A percentile compares a stretch with the other conserved stretches of the same genome.
phyloP scores from a whole-genome alignment of 495 filamentous ascomycete genomes.

The Penicillium turbatum region DNA sequence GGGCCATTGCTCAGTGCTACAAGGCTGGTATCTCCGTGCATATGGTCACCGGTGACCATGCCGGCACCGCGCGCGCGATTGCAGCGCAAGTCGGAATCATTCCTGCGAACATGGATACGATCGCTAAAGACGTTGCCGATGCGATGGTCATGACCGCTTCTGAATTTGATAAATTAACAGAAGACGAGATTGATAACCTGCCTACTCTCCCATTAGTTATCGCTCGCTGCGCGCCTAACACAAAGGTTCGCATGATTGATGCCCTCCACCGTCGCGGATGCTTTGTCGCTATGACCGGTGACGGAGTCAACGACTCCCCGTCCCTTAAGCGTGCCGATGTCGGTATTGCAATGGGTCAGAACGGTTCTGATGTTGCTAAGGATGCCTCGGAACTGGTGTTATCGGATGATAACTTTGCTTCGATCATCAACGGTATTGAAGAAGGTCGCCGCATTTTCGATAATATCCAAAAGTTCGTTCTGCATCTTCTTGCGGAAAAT shows the following conservation, averaged over 20 bases:
- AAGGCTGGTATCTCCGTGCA: slow-evolving; percentile 68
- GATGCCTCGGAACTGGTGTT: slow-evolving; percentile 80
- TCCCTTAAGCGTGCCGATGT: slow-evolving; percentile 78
- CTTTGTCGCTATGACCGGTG: slow-evolving; percentile 83
- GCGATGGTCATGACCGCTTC: slow-evolving; percentile 65
- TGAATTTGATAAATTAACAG: slow-evolving; percentile 62
- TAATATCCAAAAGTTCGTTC: slow-evolving; percentile 74
- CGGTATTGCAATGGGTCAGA: slow-evolving; percentile 78
- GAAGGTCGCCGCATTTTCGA: slow-evolving; percentile 71
- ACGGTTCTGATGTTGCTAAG: slow-evolving; percentile 80
- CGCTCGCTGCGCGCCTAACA: slow-evolving; percentile 66
- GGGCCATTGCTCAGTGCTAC: slow-evolving; percentile 57
- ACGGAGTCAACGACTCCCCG: slow-evolving; percentile 84
- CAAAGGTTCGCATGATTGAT: slow-evolving; percentile 76
- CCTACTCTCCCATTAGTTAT: slow-evolving; percentile 65
- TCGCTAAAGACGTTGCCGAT: slow-evolving; percentile 54
- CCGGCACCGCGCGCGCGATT: slow-evolving; percentile 61
- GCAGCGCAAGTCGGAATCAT: slow-evolving; percentile 65
- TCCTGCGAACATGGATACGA: slow-evolving; percentile 45
- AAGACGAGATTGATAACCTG: slow-evolving; percentile 61
- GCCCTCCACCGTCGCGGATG: slow-evolving; percentile 61
- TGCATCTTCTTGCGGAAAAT: slow-evolving; percentile 70
- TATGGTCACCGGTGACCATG: slow-evolving; percentile 70
- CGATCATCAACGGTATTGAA: slow-evolving; percentile 69
- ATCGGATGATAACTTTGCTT: slow-evolving; percentile 80